A percentile compares a stretch with the other conserved stretches of the same genome.
These are phyloP conservation scores for Pleurotus citrinopileatus DNA, from an alignment of 768 basidiomycete species.

Conservation along the genomic window DNA sequence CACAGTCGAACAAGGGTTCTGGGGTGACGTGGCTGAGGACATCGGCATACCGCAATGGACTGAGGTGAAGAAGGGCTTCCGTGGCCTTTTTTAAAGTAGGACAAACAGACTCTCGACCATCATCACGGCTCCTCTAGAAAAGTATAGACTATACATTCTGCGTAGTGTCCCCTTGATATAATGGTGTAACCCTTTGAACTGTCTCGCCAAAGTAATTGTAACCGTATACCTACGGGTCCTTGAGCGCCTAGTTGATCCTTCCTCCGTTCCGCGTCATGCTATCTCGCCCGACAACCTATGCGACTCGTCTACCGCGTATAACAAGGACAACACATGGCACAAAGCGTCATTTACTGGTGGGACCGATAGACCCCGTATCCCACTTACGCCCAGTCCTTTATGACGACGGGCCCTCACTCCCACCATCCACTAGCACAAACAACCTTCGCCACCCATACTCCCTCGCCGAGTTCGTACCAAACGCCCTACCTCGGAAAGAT, in stretches of 20 bases:
- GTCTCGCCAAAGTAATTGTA: too few species aligned
- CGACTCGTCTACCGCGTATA: neutral
- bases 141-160: too few species aligned
- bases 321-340: neutral
- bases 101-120: too few species aligned
- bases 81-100: neutral
- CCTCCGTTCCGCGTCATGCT: neutral
- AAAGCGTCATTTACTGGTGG: conserved; percentile 35
- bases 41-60: conserved; percentile 33
- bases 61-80: neutral
- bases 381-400: conserved; percentile 80
- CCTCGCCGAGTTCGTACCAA: conserved; percentile 61
- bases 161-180: too few species aligned
- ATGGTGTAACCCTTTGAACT: too few species aligned
- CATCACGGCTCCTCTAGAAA: too few species aligned
- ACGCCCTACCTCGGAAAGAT: conserved; percentile 27
- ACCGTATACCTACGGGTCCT: too few species aligned
- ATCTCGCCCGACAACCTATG: neutral
- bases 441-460: conserved; percentile 68
- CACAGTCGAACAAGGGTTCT: conserved; percentile 27
- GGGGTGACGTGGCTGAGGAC: conserved; percentile 45
- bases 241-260: neutral
- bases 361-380: conserved; percentile 75
- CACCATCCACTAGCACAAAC: conserved; percentile 17
- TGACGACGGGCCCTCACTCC: conserved; percentile 46